Evolutionary conservation across 345 rosid species (phyloP).

Genomic region (Sonneratia alba): DNA sequence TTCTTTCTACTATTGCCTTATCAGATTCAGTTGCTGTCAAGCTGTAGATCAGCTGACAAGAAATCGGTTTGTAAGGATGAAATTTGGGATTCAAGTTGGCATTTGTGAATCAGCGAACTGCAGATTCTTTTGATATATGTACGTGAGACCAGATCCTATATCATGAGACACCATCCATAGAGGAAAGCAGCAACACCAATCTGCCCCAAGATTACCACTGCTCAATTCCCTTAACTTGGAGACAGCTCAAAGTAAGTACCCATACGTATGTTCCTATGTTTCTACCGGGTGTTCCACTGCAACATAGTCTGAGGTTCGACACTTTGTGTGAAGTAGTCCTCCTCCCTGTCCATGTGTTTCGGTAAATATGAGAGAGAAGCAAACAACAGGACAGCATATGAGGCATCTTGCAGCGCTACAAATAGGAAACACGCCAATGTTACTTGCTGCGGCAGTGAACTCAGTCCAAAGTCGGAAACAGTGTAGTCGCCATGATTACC

Average conservation of each 20-base stretch:
- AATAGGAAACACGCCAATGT: not conserved
- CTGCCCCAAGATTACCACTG: no score
- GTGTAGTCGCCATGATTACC: slow-evolving; percentile 47
- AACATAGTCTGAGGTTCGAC: slow-evolving; percentile 85
- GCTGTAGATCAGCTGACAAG: not conserved
- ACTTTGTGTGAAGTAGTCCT: slow-evolving; percentile 65
- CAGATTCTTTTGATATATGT: not conserved
- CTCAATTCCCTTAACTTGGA: no score
- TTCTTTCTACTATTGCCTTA: not conserved
- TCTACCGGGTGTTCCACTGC: slow-evolving; percentile 31
- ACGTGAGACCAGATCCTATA: not conserved
- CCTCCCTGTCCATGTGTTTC: slow-evolving; percentile 30
- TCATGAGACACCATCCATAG: no score
- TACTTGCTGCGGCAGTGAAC: slow-evolving; percentile 57
- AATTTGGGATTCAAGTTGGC: not conserved
- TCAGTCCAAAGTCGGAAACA: slow-evolving; percentile 74
- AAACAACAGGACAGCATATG: no score
- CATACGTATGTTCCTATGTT: no score
- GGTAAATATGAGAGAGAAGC: not conserved
- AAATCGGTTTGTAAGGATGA: not conserved
- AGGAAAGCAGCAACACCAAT: no score
- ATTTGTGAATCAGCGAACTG: not conserved
- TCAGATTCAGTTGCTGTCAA: not conserved
- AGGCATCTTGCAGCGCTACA: no score
- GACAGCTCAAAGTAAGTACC: no score